These are phyloP conservation scores for Fonsecaea erecta DNA, from an alignment of 2,329 filamentous ascomycete species.

Conservation along the genomic window DNA sequence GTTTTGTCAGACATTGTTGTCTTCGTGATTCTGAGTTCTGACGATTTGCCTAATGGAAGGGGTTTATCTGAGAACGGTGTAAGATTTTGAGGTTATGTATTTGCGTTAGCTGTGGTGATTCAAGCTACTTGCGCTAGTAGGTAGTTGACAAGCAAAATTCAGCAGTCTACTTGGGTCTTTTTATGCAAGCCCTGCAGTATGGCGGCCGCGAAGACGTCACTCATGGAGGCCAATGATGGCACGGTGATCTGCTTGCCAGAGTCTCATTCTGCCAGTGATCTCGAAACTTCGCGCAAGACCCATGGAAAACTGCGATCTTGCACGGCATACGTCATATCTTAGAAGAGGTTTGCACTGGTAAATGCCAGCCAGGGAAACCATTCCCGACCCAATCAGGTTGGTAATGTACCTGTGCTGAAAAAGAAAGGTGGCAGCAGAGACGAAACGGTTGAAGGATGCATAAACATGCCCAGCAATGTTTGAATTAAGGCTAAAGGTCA, in stretches of 20 bases:
- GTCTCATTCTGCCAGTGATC: neutral
- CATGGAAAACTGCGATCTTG: neutral
- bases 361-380: neutral
- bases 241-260: neutral
- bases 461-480: neutral
- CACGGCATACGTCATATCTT: neutral
- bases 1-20: slow-evolving; percentile 43
- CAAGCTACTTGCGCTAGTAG: neutral
- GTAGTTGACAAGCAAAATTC: neutral
- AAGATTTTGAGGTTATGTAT: too few species aligned
- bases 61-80: neutral
- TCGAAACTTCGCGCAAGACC: slow-evolving; percentile 15
- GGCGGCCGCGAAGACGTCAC: neutral
- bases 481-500: neutral
- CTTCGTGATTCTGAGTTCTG: neutral
- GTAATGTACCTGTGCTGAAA: neutral
- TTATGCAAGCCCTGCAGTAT: neutral
- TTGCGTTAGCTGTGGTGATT: too few species aligned
- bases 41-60: neutral
- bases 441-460: too few species aligned
- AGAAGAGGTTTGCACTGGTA: neutral
- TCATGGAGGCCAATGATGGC: neutral
- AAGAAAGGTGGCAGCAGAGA: too few species aligned
- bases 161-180: neutral
- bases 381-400: slow-evolving; percentile 13